phyloP scores from a whole-genome alignment of 371 early-diverging fungal genomes.

The Mucor piriformis region DNA sequence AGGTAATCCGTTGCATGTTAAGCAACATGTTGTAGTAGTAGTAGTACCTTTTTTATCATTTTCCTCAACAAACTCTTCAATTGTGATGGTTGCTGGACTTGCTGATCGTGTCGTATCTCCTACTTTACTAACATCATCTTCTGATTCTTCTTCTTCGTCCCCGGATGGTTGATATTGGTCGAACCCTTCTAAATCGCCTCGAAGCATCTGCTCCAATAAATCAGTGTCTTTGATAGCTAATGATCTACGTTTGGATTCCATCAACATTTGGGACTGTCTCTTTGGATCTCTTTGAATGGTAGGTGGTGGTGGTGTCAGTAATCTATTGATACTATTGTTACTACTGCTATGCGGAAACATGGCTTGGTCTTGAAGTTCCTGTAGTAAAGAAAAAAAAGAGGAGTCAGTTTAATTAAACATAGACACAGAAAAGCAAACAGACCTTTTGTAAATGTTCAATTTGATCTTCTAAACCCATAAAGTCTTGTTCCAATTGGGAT shows the following conservation, averaged over 20 bases:
- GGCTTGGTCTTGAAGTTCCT: slow-evolving; percentile 29
- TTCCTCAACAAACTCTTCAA: slow-evolving; percentile 4
- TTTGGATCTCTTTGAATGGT: slow-evolving; percentile 34
- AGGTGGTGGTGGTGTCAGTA: slow-evolving; percentile 21
- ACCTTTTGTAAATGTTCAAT: slow-evolving; percentile 51
- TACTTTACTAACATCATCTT: slow-evolving; percentile 11
- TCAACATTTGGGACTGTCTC: slow-evolving; percentile 52
- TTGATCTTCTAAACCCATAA: slow-evolving; percentile 51
- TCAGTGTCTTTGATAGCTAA: slow-evolving; percentile 50
- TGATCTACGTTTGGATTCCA: slow-evolving; percentile 54
- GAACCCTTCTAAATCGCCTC: slow-evolving; percentile 39
- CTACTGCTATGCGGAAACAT: slow-evolving; percentile 6
- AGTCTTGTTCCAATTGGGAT: slow-evolving; percentile 53
- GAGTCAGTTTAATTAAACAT: too few relatives aligned
- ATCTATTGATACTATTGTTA: neutral
- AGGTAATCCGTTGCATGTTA: slow-evolving; percentile 25
- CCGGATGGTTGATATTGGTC: slow-evolving; percentile 7
- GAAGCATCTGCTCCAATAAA: slow-evolving; percentile 46
- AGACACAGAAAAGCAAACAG: neutral
- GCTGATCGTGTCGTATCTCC: slow-evolving; percentile 3
- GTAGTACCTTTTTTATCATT: slow-evolving; percentile 14
- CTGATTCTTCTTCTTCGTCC: slow-evolving; percentile 10
- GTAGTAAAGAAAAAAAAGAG: neutral
- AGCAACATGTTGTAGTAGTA: slow-evolving; percentile 22
- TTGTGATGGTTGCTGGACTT: neutral